Evolutionary conservation across 2,329 filamentous ascomycete species (phyloP).

Genomic region (Alternaria postmessia): DNA sequence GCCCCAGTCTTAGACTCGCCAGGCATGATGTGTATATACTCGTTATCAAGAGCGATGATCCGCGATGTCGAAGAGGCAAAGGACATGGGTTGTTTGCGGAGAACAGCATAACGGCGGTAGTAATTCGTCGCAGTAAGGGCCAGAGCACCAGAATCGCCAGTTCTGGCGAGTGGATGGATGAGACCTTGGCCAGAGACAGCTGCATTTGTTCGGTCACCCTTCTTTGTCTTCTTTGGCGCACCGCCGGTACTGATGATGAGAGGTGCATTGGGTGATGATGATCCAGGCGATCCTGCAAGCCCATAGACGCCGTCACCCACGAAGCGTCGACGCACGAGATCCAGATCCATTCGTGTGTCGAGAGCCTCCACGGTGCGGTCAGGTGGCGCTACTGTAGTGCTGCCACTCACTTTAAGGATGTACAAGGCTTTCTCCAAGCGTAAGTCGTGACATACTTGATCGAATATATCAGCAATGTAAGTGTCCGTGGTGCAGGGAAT

Average conservation of each 20-base stretch:
- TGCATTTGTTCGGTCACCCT: constrained; percentile 59
- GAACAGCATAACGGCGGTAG: constrained; percentile 81
- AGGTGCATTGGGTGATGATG: constrained; percentile 73
- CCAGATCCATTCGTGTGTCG: constrained; percentile 76
- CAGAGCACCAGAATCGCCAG: constrained; percentile 55
- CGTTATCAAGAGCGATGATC: constrained; percentile 80
- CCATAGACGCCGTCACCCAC: constrained; percentile 76
- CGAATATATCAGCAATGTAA: constrained; percentile 82
- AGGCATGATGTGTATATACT: constrained; percentile 87
- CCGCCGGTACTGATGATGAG: constrained; percentile 64
- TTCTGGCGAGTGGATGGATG: constrained; percentile 71
- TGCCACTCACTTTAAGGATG: constrained; percentile 78
- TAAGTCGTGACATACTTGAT: constrained; percentile 78
- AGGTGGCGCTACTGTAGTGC: constrained; percentile 76
- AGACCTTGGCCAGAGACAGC: constrained; percentile 59
- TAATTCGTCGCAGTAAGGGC: constrained; percentile 49
- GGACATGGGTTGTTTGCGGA: constrained; percentile 82
- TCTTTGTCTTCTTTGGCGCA: constrained; percentile 60
- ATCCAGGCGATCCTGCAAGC: constrained; percentile 73
- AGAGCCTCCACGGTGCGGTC: constrained; percentile 83
- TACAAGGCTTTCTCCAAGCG: constrained; percentile 81
- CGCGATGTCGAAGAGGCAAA: constrained; percentile 79
- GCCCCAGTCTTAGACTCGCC: constrained; percentile 62
- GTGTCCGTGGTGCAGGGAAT: constrained; percentile 82
- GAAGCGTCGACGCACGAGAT: constrained; percentile 78